Percentiles rank a stretch among this genome's conserved stretches.
Evolutionary conservation across 805 yeast genomes (phyloP).

Genomic region (Wickerhamiella galacta): DNA sequence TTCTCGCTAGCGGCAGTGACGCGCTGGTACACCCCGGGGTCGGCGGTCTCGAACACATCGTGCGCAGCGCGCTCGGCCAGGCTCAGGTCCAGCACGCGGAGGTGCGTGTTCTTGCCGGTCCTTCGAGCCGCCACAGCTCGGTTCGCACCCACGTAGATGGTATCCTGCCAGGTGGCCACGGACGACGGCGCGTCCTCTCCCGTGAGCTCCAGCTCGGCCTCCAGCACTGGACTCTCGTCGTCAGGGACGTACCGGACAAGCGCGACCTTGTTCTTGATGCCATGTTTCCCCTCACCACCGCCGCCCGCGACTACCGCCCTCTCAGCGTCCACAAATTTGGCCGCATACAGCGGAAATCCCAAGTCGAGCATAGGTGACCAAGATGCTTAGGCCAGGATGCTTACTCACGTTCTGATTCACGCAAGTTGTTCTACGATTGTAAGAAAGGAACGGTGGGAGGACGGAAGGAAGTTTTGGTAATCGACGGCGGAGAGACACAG

Average conservation of each 20-base stretch:
- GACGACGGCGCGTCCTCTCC: slow-evolving; percentile 79
- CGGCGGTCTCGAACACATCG: slow-evolving; percentile 3
- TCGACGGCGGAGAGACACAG: too few species aligned
- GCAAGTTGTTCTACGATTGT: too few species aligned
- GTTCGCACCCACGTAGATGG: slow-evolving; percentile 61
- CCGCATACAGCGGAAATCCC: slow-evolving; percentile 61
- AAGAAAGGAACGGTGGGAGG: too few species aligned
- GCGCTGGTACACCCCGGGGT: slow-evolving; percentile 10
- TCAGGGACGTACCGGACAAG: too few species aligned
- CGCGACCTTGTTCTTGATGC: slow-evolving; percentile 64
- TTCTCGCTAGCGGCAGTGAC: slow-evolving; percentile 7
- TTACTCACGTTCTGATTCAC: too few species aligned
- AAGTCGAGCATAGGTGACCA: too few species aligned
- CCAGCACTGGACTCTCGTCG: too few species aligned
- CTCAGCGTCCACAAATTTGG: slow-evolving; percentile 45
- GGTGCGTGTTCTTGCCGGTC: slow-evolving; percentile 47
- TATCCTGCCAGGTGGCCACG: slow-evolving; percentile 35
- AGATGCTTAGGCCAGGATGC: too few species aligned
- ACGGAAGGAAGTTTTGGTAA: too few species aligned
- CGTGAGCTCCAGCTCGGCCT: slow-evolving; percentile 13
- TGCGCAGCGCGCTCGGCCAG: background rate
- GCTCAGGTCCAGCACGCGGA: slow-evolving; percentile 26
- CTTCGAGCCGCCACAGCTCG: slow-evolving; percentile 43
- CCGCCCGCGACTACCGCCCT: slow-evolving; percentile 74
- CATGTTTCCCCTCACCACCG: slow-evolving; percentile 87